phyloP scores from a whole-genome alignment of 768 basidiomycete species.

The Coprinopsis strossmayeri region DNA sequence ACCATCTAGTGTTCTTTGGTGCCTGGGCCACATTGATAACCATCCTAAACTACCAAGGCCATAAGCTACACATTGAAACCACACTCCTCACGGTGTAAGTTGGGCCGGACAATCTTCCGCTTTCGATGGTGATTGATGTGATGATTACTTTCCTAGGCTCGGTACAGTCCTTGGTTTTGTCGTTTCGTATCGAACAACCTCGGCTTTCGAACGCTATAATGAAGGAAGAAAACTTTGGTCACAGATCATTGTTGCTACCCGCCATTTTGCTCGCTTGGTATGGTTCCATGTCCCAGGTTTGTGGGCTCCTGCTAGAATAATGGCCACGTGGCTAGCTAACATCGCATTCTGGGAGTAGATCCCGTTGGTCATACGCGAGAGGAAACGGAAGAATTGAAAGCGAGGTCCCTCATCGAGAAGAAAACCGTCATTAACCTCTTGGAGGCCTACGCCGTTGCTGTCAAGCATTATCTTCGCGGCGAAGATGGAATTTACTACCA shows the following conservation, averaged over 20 bases:
- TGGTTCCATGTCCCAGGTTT: conserved; percentile 66
- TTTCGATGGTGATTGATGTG: background rate
- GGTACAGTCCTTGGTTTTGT: conserved; percentile 73
- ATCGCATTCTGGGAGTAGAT: too few relatives aligned
- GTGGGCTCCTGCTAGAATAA: conserved; percentile 9
- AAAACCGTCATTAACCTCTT: conserved; percentile 63
- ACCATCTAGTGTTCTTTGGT: conserved; percentile 57
- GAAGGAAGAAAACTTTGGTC: conserved; percentile 68
- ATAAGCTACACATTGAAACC: conserved; percentile 33
- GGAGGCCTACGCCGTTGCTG: conserved; percentile 57
- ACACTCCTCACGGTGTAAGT: conserved; percentile 68
- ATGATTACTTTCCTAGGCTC: conserved; percentile 23
- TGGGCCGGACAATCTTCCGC: too few relatives aligned
- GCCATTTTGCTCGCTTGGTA: conserved; percentile 52
- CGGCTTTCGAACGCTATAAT: conserved; percentile 72
- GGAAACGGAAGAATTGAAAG: conserved; percentile 26
- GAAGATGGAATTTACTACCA: conserved; percentile 43
- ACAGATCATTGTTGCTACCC: conserved; percentile 50
- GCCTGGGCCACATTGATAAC: conserved; percentile 57
- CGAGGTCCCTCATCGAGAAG: conserved; percentile 54
- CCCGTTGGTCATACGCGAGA: conserved; percentile 11
- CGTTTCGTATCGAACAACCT: conserved; percentile 64
- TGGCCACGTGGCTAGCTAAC: background rate
- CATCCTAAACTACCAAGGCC: conserved; percentile 41
- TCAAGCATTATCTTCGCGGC: conserved; percentile 69